phyloP scores from a whole-genome alignment of 129 eudicot species.

The Silybum marianum region DNA sequence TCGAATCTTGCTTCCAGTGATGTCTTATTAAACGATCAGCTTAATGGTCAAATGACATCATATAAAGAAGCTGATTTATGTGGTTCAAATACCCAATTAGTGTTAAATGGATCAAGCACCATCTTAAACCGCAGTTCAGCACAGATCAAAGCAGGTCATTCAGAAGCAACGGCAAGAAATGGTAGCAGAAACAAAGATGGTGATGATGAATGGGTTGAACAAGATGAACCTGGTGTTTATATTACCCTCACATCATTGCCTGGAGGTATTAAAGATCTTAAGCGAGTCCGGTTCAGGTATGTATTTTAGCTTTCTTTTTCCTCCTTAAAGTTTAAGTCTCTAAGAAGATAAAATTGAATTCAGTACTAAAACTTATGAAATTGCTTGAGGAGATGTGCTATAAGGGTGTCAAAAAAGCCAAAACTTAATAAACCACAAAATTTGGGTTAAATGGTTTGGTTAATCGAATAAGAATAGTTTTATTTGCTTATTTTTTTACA shows the following conservation, averaged over 20 bases:
- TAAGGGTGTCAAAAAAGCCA: background rate
- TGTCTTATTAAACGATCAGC: conserved; percentile 46
- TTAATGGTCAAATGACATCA: conserved; percentile 43
- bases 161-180: conserved; percentile 59
- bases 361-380: background rate
- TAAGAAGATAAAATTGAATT: background rate
- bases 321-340: background rate
- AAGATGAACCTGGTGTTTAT: conserved; percentile 95
- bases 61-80: conserved; percentile 53
- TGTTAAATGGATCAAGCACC: conserved; percentile 52
- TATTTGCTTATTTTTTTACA: background rate
- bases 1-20: conserved; percentile 49
- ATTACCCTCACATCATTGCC: conserved; percentile 85
- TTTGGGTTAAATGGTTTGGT: background rate
- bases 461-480: background rate
- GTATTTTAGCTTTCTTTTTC: conserved; percentile 1
- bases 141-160: conserved; percentile 45
- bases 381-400: background rate
- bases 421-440: background rate
- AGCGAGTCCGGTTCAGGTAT: conserved; percentile 96
- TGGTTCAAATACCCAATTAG: conserved; percentile 46
- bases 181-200: conserved; percentile 58
- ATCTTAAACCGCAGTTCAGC: conserved; percentile 47
- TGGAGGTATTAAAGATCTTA: conserved; percentile 84
- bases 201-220: conserved; percentile 93